These are phyloP conservation scores for Blastobotrys buckinghamii DNA, from an alignment of 1,139 yeast species.

Conservation along the genomic window DNA sequence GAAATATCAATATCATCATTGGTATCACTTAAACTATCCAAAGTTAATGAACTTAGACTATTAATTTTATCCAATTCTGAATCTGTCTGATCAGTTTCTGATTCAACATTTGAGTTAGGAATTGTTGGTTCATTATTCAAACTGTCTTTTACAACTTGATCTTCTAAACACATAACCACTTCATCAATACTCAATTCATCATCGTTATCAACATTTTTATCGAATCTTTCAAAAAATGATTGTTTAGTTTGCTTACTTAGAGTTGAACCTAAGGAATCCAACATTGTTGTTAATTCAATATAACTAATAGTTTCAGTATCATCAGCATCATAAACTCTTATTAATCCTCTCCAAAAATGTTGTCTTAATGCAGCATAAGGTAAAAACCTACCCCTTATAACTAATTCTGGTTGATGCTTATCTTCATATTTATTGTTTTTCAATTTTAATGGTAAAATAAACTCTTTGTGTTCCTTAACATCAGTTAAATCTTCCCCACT, in stretches of 20 bases:
- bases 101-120: neutral
- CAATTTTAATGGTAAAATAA: slow-evolving; percentile 36
- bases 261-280: slow-evolving; percentile 59
- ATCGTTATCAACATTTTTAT: slow-evolving; percentile 46
- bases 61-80: neutral
- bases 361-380: slow-evolving; percentile 61
- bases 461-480: slow-evolving; percentile 15
- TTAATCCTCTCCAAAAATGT: slow-evolving; percentile 63
- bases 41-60: neutral
- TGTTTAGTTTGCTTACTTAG: slow-evolving; percentile 45
- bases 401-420: slow-evolving; percentile 48
- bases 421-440: slow-evolving; percentile 32
- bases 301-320: slow-evolving; percentile 44
- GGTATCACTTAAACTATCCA: slow-evolving; percentile 1
- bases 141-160: slow-evolving; percentile 30
- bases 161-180: slow-evolving; percentile 50
- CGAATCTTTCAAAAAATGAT: slow-evolving; percentile 41
- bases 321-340: slow-evolving; percentile 48
- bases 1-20: neutral
- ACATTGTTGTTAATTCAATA: slow-evolving; percentile 50
- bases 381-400: slow-evolving; percentile 58
- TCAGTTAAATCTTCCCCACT: neutral
- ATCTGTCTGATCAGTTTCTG: neutral
- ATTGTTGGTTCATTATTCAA: slow-evolving; percentile 19
- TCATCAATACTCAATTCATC: slow-evolving; percentile 47